phyloP scores from a whole-genome alignment of 2,329 filamentous ascomycete species.

The Fusarium sp. region DNA sequence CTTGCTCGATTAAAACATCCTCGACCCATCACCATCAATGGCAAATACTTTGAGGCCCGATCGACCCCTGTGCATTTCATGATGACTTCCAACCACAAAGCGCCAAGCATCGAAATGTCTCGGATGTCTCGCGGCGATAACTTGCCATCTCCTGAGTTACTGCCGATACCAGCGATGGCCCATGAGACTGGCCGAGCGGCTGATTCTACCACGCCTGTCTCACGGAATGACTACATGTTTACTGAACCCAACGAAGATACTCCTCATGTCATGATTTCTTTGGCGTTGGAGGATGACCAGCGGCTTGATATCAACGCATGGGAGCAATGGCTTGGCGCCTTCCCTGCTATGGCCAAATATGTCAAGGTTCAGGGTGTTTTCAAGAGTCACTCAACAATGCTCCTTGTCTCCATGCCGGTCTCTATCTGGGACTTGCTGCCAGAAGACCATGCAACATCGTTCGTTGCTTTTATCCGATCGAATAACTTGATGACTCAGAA shows the following conservation, averaged over 20 bases:
- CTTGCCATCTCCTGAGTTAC: slow-evolving; percentile 35
- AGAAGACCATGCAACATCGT: slow-evolving; percentile 65
- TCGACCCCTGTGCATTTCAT: slow-evolving; percentile 71
- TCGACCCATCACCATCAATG: slow-evolving; percentile 65
- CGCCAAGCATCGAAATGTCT: slow-evolving; percentile 66
- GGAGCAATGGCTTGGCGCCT: slow-evolving; percentile 65
- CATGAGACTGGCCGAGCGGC: slow-evolving; percentile 42
- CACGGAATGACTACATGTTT: slow-evolving; percentile 43
- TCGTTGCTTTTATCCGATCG: slow-evolving; percentile 67
- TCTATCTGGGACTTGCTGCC: slow-evolving; percentile 69
- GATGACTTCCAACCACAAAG: slow-evolving; percentile 69
- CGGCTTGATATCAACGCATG: slow-evolving; percentile 66
- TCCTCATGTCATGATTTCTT: slow-evolving; percentile 69
- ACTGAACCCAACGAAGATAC: slow-evolving; percentile 63
- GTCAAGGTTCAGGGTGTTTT: slow-evolving; percentile 70
- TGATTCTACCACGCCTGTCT: slow-evolving; percentile 32
- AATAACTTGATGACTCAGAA: slow-evolving; percentile 60
- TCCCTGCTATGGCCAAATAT: slow-evolving; percentile 67
- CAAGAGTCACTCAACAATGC: slow-evolving; percentile 68
- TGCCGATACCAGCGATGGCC: slow-evolving; percentile 28
- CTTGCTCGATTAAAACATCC: slow-evolving; percentile 69
- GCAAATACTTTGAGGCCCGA: slow-evolving; percentile 65
- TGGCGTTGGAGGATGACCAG: slow-evolving; percentile 68
- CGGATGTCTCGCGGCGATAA: slow-evolving; percentile 45
- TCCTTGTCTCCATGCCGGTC: slow-evolving; percentile 67